These are phyloP conservation scores for Macrocystidia cucumis DNA, from an alignment of 1,284 basidiomycete genomes.

Conservation along the genomic window DNA sequence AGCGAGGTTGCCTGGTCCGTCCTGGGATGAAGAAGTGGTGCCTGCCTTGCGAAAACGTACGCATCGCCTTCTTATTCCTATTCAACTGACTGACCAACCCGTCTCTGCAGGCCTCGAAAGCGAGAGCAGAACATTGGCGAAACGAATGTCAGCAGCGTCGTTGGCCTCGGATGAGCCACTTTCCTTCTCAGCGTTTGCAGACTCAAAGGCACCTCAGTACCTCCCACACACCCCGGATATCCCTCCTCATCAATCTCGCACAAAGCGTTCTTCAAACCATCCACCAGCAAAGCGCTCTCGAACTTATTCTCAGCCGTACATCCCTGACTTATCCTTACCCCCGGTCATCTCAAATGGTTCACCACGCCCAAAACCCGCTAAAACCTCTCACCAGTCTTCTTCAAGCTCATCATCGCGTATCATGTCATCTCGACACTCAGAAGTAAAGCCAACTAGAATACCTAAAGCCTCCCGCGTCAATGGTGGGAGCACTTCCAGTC, in stretches of 20 bases:
- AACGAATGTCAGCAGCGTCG: slow-evolving; percentile 66
- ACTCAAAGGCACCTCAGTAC: slow-evolving; percentile 12
- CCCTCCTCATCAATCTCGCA: no score
- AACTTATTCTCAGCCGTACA: slow-evolving; percentile 57
- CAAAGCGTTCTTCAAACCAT: no score
- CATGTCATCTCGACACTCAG: slow-evolving; percentile 18
- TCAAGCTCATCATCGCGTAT: no score
- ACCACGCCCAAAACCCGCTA: no score
- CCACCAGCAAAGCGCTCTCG: slow-evolving; percentile 32
- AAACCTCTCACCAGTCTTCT: no score
- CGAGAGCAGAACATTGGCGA: slow-evolving; percentile 64
- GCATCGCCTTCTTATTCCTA: slow-evolving; percentile 14
- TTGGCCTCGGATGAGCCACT: slow-evolving; percentile 31
- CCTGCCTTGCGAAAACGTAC: slow-evolving; percentile 64
- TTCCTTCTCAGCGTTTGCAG: slow-evolving; percentile 11
- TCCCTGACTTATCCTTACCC: slow-evolving; percentile 23
- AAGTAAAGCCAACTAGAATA: slow-evolving; percentile 30
- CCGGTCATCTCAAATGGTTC: no score
- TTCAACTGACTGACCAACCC: slow-evolving; percentile 7
- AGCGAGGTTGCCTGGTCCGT: slow-evolving; percentile 41
- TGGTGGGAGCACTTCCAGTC: slow-evolving; percentile 7
- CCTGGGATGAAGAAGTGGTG: slow-evolving; percentile 67
- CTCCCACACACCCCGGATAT: no score
- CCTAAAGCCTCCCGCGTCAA: slow-evolving; percentile 20
- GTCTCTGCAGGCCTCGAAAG: slow-evolving; percentile 53